Percentiles rank a stretch among this genome's conserved stretches.
These are phyloP conservation scores for Stagonosporopsis cucurbitacearum DNA, from an alignment of 2,329 filamentous ascomycete species.

Conservation along the genomic window DNA sequence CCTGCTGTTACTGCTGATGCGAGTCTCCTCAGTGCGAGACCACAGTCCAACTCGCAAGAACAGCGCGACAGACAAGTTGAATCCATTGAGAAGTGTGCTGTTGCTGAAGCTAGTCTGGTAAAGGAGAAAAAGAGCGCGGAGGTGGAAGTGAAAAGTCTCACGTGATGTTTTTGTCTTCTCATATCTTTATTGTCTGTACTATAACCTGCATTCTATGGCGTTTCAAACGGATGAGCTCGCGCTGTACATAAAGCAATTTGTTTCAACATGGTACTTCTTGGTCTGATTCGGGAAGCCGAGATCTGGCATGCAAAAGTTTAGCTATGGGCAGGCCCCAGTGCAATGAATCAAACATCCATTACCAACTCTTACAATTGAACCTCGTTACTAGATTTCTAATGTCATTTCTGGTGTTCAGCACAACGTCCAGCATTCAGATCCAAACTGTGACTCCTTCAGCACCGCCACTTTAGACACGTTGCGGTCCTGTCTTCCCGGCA, in stretches of 20 bases:
- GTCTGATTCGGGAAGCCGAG: too few species aligned
- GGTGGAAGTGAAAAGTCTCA: neutral
- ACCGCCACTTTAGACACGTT: too few species aligned
- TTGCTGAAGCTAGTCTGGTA: neutral
- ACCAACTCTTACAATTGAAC: too few species aligned
- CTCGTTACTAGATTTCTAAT: too few species aligned
- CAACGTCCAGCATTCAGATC: too few species aligned
- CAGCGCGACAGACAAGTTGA: neutral
- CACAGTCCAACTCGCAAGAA: neutral
- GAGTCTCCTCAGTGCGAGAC: neutral
- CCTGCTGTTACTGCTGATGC: neutral
- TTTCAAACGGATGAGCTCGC: slow-evolving; percentile 2
- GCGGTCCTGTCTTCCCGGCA: too few species aligned
- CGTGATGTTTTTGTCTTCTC: too few species aligned
- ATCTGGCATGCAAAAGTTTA: too few species aligned
- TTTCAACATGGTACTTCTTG: neutral
- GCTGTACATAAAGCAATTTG: neutral
- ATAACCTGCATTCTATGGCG: slow-evolving; percentile 8
- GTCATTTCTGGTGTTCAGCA: too few species aligned
- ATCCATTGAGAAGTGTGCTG: neutral
- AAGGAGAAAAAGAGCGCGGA: neutral
- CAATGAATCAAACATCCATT: too few species aligned
- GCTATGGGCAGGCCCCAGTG: too few species aligned
- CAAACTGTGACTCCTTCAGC: too few species aligned
- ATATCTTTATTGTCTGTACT: neutral